Percentiles rank a stretch among this genome's conserved stretches.
phyloP scores from a whole-genome alignment of 768 basidiomycete genomes.

The Boletus coccyginus region DNA sequence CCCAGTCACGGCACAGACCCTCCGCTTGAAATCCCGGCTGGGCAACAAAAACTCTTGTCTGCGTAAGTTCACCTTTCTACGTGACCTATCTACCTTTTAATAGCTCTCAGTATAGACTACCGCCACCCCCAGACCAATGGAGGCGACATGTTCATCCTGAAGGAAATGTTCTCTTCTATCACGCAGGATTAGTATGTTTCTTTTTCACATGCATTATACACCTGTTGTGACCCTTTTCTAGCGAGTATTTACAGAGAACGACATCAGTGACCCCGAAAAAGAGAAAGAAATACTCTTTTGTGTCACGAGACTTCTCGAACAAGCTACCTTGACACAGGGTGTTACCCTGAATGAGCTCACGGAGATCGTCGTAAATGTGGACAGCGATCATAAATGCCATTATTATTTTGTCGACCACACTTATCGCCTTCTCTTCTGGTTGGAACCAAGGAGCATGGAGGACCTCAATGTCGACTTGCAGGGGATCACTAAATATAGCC shows the following conservation, averaged over 20 bases:
- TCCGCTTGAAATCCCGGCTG: conserved; percentile 1
- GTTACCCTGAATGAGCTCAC: conserved; percentile 7
- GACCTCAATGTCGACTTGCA: neutral
- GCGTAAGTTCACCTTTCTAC: neutral
- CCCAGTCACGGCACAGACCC: neutral
- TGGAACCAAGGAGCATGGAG: neutral
- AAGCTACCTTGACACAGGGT: neutral
- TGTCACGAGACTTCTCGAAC: conserved; percentile 5
- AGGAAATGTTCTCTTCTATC: conserved; percentile 13
- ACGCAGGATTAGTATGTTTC: conserved; percentile 9
- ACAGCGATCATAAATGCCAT: neutral
- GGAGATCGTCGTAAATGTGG: conserved; percentile 13
- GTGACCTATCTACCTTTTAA: neutral
- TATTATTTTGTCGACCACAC: conserved; percentile 21
- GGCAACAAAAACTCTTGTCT: conserved; percentile 6
- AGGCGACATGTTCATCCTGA: conserved; percentile 13
- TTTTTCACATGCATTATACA: neutral
- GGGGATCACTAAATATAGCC: conserved; percentile 1
- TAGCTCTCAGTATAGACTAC: neutral
- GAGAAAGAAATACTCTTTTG: neutral
- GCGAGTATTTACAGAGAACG: conserved; percentile 16
- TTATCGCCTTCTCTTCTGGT: conserved; percentile 17
- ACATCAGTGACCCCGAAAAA: neutral
- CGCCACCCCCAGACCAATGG: neutral
- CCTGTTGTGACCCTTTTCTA: neutral